Conservation (phyloP, 1,139 yeast species). For the Yamadazyma diospyri region DNA sequence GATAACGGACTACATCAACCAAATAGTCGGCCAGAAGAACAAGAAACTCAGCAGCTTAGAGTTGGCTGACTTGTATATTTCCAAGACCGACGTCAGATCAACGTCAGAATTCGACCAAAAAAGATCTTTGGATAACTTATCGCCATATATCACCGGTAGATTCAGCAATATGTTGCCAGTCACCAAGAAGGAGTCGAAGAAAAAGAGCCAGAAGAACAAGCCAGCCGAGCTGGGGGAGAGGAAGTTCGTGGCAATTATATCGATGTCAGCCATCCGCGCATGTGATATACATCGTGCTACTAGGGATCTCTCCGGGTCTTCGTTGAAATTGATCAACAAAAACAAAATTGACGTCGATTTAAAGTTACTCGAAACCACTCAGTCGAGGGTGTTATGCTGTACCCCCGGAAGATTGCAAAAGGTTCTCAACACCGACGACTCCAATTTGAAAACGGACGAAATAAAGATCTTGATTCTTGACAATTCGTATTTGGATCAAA, state of each 20-base stretch:
- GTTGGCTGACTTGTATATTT: conserved; percentile 54
- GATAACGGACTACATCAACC: conserved; percentile 58
- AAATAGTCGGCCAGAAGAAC: conserved; percentile 47
- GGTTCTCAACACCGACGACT: conserved; percentile 40
- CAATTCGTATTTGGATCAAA: conserved; percentile 58
- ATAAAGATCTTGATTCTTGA: conserved; percentile 60
- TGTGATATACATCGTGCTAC: conserved; percentile 70
- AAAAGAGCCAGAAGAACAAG: conserved; percentile 17
- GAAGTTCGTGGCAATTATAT: conserved; percentile 53
- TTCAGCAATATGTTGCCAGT: conserved; percentile 44
- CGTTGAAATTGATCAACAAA: conserved; percentile 64
- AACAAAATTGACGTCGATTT: conserved; percentile 61
- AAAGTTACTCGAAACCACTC: conserved; percentile 45
- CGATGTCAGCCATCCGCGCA: conserved; percentile 70
- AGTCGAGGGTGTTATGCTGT: conserved; percentile 54
- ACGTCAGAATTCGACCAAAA: conserved; percentile 47
- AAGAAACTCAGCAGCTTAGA: conserved; percentile 62
- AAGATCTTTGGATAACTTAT: conserved; percentile 46
- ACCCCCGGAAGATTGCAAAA: conserved; percentile 63
- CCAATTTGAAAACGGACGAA: conserved; percentile 41
- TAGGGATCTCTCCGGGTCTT: conserved; percentile 50
- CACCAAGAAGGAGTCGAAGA: conserved; percentile 22
- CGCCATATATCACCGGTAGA: conserved; percentile 39
- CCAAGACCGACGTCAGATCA: conserved; percentile 45
- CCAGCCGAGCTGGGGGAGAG: conserved; percentile 8